Conservation (phyloP, 257 asterid species). For the Solanum chaucha region DNA sequence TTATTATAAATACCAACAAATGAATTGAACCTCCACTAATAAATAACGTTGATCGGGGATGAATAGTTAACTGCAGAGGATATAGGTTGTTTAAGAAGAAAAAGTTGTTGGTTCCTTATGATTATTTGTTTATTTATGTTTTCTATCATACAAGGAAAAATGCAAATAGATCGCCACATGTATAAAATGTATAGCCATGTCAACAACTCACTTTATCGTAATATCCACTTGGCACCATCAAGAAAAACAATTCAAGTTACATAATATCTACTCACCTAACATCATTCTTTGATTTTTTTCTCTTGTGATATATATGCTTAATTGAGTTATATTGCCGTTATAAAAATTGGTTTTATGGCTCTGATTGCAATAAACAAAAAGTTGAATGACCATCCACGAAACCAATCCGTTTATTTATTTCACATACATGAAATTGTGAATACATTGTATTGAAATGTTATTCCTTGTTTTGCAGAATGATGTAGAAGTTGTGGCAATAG, state of each 20-base stretch:
- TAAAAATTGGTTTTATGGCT: not conserved
- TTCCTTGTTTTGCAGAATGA: conserved; percentile 16
- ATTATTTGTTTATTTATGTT: not conserved
- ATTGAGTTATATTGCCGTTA: not conserved
- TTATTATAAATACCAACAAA: no score
- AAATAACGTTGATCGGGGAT: not conserved
- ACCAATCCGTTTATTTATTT: not conserved
- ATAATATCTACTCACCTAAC: not conserved
- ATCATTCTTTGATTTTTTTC: not conserved
- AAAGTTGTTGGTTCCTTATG: not conserved
- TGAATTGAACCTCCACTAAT: not conserved
- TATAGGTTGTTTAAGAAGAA: not conserved
- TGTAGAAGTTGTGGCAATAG: conserved; percentile 8
- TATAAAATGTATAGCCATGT: not conserved
- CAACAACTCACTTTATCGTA: not conserved
- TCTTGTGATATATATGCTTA: not conserved
- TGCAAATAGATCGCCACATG: not conserved
- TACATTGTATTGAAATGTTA: not conserved
- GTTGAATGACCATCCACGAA: not conserved
- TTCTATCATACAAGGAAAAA: not conserved
- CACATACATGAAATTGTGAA: not conserved
- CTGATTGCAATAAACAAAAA: not conserved
- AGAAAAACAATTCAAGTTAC: not conserved
- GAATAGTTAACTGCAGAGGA: not conserved
- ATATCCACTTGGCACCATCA: not conserved